These are phyloP conservation scores for Populus simonii DNA, from an alignment of 345 rosid species.

Conservation along the genomic window DNA sequence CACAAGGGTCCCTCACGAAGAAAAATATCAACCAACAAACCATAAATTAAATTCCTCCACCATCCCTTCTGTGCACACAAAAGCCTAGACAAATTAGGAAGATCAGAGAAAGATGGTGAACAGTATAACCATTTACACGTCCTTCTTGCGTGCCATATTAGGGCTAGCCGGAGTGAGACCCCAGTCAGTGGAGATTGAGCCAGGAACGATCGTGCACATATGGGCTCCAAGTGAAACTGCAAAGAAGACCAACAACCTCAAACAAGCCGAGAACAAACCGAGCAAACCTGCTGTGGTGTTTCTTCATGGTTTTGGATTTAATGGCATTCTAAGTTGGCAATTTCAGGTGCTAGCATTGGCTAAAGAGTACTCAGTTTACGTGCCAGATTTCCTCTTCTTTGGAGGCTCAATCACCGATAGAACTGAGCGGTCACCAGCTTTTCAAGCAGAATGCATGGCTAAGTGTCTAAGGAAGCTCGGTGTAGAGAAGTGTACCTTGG, in stretches of 20 bases:
- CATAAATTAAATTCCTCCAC: no score
- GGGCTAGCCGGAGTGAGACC: slow-evolving; percentile 8
- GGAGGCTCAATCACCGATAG: slow-evolving; percentile 39
- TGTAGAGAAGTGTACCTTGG: slow-evolving; percentile 35
- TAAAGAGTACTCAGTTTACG: slow-evolving; percentile 33
- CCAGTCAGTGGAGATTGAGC: not conserved
- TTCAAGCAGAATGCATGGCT: slow-evolving; percentile 44
- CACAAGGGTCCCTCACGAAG: no score
- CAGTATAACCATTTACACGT: not conserved
- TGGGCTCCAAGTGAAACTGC: slow-evolving; percentile 11
- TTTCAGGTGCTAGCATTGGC: slow-evolving; percentile 36
- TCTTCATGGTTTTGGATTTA: slow-evolving; percentile 38
- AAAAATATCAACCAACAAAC: no score
- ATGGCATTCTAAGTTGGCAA: slow-evolving; percentile 44
- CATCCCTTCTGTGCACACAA: no score
- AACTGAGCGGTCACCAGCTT: slow-evolving; percentile 27
- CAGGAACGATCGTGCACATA: not conserved
- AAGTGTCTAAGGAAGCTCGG: slow-evolving; percentile 36
- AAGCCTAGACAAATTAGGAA: no score
- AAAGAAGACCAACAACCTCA: not conserved
- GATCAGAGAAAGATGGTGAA: not conserved
- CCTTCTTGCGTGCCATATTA: not conserved
- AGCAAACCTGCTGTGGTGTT: slow-evolving; percentile 29
- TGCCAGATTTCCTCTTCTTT: slow-evolving; percentile 49
- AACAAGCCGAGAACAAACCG: not conserved